Conservation (phyloP, 352 stramenopile species). For the Phytopythium vexans region DNA sequence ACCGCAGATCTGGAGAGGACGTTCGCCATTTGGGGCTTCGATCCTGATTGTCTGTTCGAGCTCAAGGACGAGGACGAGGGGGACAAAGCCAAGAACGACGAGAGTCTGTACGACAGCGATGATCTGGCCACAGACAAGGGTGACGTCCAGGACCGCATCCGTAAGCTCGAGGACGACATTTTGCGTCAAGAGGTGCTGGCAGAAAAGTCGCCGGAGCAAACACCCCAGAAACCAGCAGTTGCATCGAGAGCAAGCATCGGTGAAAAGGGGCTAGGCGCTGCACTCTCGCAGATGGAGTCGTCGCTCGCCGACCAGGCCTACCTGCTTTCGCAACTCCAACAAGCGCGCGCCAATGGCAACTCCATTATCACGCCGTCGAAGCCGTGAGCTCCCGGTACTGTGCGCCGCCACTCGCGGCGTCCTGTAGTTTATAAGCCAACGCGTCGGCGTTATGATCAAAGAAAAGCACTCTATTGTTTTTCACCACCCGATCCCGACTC, state of each 20-base stretch:
- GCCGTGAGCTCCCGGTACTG: neutral
- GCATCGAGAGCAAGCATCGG: too few species aligned
- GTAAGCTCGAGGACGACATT: too few species aligned
- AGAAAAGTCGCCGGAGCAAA: too few species aligned
- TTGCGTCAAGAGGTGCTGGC: too few species aligned
- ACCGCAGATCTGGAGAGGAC: constrained; percentile 7
- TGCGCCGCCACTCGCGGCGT: neutral
- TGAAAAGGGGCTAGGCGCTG: constrained; percentile 9
- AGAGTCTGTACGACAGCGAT: neutral
- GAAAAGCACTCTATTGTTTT: too few species aligned
- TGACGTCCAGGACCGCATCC: neutral
- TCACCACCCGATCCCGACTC: too few species aligned
- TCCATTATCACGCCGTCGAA: neutral
- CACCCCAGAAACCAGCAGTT: too few species aligned
- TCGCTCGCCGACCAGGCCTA: constrained; percentile 53
- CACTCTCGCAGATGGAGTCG: constrained; percentile 43
- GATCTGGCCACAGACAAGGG: neutral
- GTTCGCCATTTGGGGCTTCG: constrained; percentile 19
- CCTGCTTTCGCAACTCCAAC: constrained; percentile 27
- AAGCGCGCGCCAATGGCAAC: neutral
- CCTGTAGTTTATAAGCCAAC: constrained; percentile 7
- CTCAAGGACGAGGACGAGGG: constrained; percentile 21
- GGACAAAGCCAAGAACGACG: constrained; percentile 2
- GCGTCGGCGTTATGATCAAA: too few species aligned
- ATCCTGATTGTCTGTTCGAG: constrained; percentile 35